Evolutionary conservation across 257 asterid species (phyloP).

Genomic region (Paulownia fortunei): DNA sequence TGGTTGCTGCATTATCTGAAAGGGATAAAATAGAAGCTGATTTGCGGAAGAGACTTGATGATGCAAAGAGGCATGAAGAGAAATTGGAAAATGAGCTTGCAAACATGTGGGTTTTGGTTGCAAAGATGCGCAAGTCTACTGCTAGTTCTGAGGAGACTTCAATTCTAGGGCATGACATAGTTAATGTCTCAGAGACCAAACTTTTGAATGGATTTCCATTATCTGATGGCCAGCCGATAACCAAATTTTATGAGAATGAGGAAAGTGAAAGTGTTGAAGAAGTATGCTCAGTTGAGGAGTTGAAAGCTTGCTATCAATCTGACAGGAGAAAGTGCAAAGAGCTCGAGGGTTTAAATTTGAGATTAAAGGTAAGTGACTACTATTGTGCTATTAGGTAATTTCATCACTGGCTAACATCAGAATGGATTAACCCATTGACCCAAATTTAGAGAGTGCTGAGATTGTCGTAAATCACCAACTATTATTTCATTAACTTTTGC

Average conservation of each 20-base stretch:
- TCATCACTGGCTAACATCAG: neutral
- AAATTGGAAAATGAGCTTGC: constrained; percentile 72
- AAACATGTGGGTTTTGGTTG: constrained; percentile 67
- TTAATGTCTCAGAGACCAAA: constrained; percentile 29
- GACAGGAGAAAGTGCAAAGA: constrained; percentile 51
- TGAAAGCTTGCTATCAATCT: constrained; percentile 39
- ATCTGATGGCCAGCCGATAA: constrained; percentile 28
- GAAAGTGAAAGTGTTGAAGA: constrained; percentile 35
- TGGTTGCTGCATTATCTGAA: constrained; percentile 81
- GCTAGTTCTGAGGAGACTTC: constrained; percentile 34
- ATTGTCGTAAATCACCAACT: neutral
- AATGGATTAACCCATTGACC: neutral
- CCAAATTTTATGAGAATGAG: constrained; percentile 32
- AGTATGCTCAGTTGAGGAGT: constrained; percentile 43
- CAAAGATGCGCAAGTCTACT: constrained; percentile 51
- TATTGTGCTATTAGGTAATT: neutral
- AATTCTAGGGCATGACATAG: constrained; percentile 26
- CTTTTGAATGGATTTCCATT: constrained; percentile 33
- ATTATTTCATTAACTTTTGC: neutral
- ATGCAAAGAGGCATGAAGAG: constrained; percentile 67
- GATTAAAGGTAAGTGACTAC: constrained; percentile 50
- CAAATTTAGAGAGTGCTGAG: neutral
- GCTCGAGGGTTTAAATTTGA: constrained; percentile 39
- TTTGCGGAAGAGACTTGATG: constrained; percentile 70
- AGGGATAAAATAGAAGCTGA: constrained; percentile 79